Evolutionary conservation across 306 rosid species (phyloP), one percentile per base, ranked within the genome.

Genomic region (Ormosia emarginata): DNA sequence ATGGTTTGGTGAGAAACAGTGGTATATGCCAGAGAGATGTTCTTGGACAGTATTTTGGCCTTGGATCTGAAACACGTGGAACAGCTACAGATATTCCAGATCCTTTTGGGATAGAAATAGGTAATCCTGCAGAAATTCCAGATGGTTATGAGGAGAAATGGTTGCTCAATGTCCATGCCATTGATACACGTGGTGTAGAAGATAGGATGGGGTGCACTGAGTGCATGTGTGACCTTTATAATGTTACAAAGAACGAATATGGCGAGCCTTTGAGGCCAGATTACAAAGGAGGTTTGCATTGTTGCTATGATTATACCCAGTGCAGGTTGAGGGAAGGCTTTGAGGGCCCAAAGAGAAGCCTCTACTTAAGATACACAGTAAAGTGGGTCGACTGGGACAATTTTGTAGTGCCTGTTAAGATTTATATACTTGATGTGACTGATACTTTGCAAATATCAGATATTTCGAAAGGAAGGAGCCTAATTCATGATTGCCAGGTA

Each of bases 101-200:
- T 46, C 98, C 98, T 53, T 92, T 73, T 71, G 97, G 97, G 3
- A 76, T 91, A 11, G 96, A 91, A 71, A 37, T 85, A 29, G 96
- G 97, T 3, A 84, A 94, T 81, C 89, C 87, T 15, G 85, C 70
- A 4, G 84, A 87, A 24, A 56, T 88, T 79, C 94, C 94, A n/a
- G 71, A 71, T 0, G 97, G 93, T 10, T 86, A 83, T 74, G 94
- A 92, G 79, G 96, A 94, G 86, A 79, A 81, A 41, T 94, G 97
- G 98, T 0, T 88, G 52, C 62, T 92, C n/a, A 92, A 91, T 43
- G 78, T 94, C 6, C 98, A 94, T 41, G 98, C 91, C 0, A 92
- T 92, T 24, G 98, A 94, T 83, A 92, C 97, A 0, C 67, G 97
- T 0, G 97, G 92, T 0, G 90, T 71, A 0, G 93, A 40, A 71